phyloP scores from a whole-genome alignment of 495 filamentous ascomycete species.

The Hypoxylon intermedium region DNA sequence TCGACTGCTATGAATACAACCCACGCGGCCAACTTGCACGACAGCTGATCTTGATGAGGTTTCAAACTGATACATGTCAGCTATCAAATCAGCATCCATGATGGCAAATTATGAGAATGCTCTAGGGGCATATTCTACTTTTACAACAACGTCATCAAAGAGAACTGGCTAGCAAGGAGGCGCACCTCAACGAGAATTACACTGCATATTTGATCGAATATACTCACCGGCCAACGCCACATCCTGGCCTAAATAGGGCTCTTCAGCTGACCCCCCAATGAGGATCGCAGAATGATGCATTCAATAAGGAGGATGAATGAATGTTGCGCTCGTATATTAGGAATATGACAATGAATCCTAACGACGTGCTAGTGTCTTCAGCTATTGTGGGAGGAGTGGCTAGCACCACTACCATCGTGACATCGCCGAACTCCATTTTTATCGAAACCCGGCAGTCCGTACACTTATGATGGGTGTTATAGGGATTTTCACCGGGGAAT shows the following conservation, averaged over 20 bases:
- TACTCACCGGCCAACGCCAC: conserved; percentile 8
- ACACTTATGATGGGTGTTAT: not conserved
- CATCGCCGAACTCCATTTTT: not conserved
- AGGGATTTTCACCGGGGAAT: not conserved
- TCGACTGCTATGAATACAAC: no score
- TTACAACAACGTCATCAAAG: not conserved
- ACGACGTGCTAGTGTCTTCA: not conserved
- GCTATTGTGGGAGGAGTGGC: not conserved
- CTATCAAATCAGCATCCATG: no score
- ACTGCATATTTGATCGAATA: conserved; percentile 26
- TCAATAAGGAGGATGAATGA: conserved; percentile 20
- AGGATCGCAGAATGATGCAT: conserved; percentile 15
- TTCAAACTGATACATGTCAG: no score
- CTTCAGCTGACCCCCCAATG: no score
- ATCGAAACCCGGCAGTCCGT: not conserved
- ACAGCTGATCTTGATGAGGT: no score
- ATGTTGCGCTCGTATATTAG: conserved; percentile 30
- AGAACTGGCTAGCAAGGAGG: not conserved
- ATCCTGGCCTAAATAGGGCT: no score
- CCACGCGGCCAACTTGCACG: no score
- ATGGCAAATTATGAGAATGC: no score
- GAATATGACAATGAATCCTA: conserved; percentile 15
- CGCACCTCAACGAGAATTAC: conserved; percentile 8
- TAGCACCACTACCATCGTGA: not conserved
- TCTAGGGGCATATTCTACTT: no score